phyloP scores from a whole-genome alignment of 2,329 filamentous ascomycete species.

The Coniochaeta sp. region DNA sequence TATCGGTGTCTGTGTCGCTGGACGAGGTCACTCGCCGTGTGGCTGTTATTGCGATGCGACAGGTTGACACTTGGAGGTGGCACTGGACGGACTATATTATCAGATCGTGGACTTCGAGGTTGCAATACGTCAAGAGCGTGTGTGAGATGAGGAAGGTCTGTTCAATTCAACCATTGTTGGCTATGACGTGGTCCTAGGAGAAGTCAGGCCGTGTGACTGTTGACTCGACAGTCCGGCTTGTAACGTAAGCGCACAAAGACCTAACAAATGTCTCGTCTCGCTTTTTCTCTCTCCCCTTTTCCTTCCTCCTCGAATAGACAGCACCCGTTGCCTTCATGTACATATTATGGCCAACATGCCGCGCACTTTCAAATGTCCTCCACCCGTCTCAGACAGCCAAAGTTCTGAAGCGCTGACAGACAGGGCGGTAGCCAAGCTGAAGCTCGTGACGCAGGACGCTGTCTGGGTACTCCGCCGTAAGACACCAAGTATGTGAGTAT shows the following conservation, averaged over 20 bases:
- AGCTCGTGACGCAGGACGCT: not conserved
- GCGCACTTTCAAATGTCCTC: not conserved
- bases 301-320: not conserved
- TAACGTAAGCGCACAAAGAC: not conserved
- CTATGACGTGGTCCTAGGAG: not conserved
- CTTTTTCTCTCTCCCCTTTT: not conserved
- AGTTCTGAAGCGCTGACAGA: not conserved
- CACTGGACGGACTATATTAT: too few species aligned
- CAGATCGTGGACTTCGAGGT: not conserved
- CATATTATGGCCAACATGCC: not conserved
- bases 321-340: not conserved
- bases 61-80: too few species aligned
- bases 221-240: not conserved
- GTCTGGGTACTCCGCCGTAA: not conserved
- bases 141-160: not conserved
- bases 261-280: not conserved
- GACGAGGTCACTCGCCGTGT: too few species aligned
- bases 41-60: too few species aligned
- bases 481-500: not conserved
- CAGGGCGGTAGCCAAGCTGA: not conserved
- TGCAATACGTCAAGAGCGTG: not conserved
- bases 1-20: too few species aligned
- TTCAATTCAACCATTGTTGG: not conserved
- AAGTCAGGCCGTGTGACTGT: not conserved
- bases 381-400: not conserved